These are phyloP conservation scores for Lactarius tabidus DNA, from an alignment of 768 basidiomycete species.

Conservation along the genomic window DNA sequence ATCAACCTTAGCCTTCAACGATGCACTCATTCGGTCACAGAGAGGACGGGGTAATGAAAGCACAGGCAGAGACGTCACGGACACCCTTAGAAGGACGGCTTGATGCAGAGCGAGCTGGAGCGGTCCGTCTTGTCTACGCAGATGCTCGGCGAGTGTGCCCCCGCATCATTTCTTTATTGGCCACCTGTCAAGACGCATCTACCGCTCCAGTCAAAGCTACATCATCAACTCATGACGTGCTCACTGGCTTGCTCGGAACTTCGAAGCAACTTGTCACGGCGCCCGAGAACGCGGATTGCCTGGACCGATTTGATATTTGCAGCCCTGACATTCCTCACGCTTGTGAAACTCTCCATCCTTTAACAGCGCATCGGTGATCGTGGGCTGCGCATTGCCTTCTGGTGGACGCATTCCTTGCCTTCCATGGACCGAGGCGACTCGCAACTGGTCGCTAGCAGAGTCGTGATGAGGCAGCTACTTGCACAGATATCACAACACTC, in stretches of 20 bases:
- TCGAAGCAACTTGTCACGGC: too few relatives aligned
- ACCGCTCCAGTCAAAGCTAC: slow-evolving; percentile 72
- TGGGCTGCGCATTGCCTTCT: too few relatives aligned
- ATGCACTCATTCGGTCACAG: slow-evolving; percentile 34
- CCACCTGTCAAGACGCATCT: slow-evolving; percentile 58
- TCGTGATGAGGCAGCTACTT: too few relatives aligned
- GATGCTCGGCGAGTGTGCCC: slow-evolving; percentile 59
- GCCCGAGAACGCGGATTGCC: slow-evolving; percentile 86
- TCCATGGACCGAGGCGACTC: not conserved
- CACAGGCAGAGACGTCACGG: slow-evolving; percentile 85
- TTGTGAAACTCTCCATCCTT: slow-evolving; percentile 81
- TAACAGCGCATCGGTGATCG: slow-evolving; percentile 82
- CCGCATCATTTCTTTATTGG: not conserved
- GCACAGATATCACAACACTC: not conserved
- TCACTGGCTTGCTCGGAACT: slow-evolving; percentile 64
- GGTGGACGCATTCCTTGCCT: slow-evolving; percentile 82
- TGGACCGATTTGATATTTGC: slow-evolving; percentile 88
- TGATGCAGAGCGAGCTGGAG: slow-evolving; percentile 93
- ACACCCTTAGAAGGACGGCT: slow-evolving; percentile 80
- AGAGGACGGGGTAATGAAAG: slow-evolving; percentile 84
- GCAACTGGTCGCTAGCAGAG: not conserved
- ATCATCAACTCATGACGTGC: slow-evolving; percentile 69
- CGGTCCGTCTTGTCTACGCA: slow-evolving; percentile 82
- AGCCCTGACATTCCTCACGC: slow-evolving; percentile 77
- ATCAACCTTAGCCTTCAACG: not conserved